phyloP scores from a whole-genome alignment of 2,329 filamentous ascomycete species.

The Talaromyces sp. region DNA sequence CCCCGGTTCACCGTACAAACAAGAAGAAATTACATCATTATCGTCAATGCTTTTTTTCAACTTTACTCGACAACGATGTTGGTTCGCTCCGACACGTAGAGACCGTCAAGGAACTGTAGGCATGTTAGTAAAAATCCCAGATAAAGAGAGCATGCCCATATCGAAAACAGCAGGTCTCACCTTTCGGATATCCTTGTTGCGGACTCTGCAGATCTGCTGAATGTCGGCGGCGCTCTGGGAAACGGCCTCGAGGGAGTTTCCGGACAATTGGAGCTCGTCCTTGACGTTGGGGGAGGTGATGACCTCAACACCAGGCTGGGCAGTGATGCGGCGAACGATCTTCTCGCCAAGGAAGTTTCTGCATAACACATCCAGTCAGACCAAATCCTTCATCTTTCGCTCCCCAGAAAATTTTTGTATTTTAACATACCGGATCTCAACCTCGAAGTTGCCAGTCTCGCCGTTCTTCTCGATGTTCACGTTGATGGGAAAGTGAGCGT shows the following conservation, averaged over 20 bases:
- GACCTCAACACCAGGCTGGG: slow-evolving; percentile 88
- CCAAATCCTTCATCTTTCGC: background rate
- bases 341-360: slow-evolving; percentile 99
- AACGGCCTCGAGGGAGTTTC: slow-evolving; percentile 95
- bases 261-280: slow-evolving; percentile 90
- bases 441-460: slow-evolving; percentile 82
- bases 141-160: background rate
- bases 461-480: slow-evolving; percentile 97
- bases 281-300: slow-evolving; percentile 89
- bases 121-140: slow-evolving; percentile 22
- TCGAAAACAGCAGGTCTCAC: slow-evolving; percentile 48
- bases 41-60: slow-evolving; percentile 23
- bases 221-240: slow-evolving; percentile 99
- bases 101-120: slow-evolving; percentile 92
- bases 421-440: slow-evolving; percentile 85
- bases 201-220: slow-evolving; percentile 98
- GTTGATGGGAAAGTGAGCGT: slow-evolving; percentile 99
- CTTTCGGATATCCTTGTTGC: slow-evolving; percentile 99
- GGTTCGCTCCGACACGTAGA: slow-evolving; percentile 98
- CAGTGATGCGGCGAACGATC: slow-evolving; percentile 88
- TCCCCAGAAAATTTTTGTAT: background rate
- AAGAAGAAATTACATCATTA: slow-evolving; percentile 28
- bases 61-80: slow-evolving; percentile 72
- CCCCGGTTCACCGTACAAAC: slow-evolving; percentile 17
- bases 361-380: slow-evolving; percentile 20